Base-by-base conservation (phyloP, 805 yeast genomes). In the Barnettozyma sp. region DNA sequence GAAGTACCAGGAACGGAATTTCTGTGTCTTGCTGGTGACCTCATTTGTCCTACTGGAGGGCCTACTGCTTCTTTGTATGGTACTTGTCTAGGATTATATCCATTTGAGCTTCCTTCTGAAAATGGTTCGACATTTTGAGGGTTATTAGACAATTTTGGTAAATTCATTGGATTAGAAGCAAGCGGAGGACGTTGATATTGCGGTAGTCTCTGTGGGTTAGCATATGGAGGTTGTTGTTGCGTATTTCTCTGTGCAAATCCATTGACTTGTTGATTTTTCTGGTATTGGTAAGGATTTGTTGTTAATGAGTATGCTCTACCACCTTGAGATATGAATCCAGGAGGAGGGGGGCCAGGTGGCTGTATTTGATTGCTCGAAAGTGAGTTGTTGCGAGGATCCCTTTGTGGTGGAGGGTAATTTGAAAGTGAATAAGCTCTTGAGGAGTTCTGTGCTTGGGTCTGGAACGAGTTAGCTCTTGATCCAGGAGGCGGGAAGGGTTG, bases 261-360 rank as follows among this genome's bases (percentile, higher is more conserved):
- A 15, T 16, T 17, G 20, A 35, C 30, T 12, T 35, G 34, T 16
- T 32, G 26, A 20, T 28, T 40, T 4, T 32, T n/a, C 22, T 26
- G 34, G n/a, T 34, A 26, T 14, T 22, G 30, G 27, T 45, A 47
- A 15, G 48, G 50, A 30, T 43, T 48, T 8, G 49, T 40, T 5
- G 49, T 41, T 19, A 51, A 22, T 0, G 56, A 51, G 26, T 50
- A 41, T 3, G 52, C 50, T 33, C 53, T 42, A n/a, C 19, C 11
- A 19, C 30, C 17, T 16, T 26, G 33, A 14, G 31, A 31, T 5
- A 15, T 20, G 6, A 12, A 11, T 4, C 34, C 26, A 2, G 19
- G 29, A 13, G 23, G 35, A 7, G 22, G 22, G 6, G 29, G 29
- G 29, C 28, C 25, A 2, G 25, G 38, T 11, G 35, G 40, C 9